phyloP scores from a whole-genome alignment of 2,329 filamentous ascomycete genomes.

The Sclerotinia subarctica region DNA sequence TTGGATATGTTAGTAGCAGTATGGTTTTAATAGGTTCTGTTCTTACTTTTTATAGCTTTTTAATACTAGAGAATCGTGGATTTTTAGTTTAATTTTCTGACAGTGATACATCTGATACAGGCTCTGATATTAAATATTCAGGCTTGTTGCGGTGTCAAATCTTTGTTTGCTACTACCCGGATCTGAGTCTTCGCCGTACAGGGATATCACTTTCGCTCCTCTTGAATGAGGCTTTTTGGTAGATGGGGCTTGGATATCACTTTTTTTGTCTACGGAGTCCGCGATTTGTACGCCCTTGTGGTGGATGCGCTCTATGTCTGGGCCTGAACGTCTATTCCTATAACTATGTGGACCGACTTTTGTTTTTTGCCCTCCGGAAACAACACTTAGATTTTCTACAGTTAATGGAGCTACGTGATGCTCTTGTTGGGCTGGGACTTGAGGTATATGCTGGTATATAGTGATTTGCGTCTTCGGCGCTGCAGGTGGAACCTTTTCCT shows the following conservation, averaged over 20 bases:
- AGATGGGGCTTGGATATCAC: neutral
- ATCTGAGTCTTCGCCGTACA: neutral
- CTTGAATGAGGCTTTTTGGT: neutral
- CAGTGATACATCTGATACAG: neutral
- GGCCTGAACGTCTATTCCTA: neutral
- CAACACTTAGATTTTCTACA: neutral
- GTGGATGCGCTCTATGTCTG: neutral
- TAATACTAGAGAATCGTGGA: neutral
- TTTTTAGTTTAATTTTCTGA: neutral
- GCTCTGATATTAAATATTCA: neutral
- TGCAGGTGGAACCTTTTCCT: neutral
- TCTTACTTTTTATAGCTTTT: conserved; percentile 1
- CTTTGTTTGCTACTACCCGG: neutral
- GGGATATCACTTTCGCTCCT: too few relatives aligned
- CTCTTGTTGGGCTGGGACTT: neutral
- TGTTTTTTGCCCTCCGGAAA: too few relatives aligned
- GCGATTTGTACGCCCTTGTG: neutral
- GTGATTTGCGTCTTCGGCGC: neutral
- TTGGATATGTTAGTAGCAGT: conserved; percentile 21
- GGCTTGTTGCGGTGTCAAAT: neutral
- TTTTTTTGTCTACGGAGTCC: too few relatives aligned
- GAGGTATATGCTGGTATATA: neutral
- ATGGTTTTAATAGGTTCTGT: conserved; percentile 12
- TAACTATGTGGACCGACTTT: neutral
- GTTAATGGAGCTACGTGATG: neutral